Conservation (phyloP, 1,284 basidiomycete genomes). For the Trichosporon sp. region DNA sequence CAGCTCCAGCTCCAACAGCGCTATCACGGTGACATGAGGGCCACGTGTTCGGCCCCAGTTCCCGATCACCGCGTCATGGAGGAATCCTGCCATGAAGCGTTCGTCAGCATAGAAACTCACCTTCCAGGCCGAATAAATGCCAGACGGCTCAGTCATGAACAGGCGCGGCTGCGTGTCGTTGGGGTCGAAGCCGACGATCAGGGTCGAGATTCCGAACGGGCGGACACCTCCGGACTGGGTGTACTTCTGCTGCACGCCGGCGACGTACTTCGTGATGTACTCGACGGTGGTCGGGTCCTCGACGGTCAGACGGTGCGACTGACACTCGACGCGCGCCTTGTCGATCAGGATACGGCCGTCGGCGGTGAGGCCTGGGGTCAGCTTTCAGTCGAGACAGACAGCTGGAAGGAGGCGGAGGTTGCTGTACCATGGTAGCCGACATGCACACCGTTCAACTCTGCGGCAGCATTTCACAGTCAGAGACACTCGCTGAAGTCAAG, state of each 20-base stretch:
- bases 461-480: too few relatives aligned
- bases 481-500: too few relatives aligned
- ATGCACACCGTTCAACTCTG: too few relatives aligned
- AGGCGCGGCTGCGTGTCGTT: constrained; percentile 81
- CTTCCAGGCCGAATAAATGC: constrained; percentile 99
- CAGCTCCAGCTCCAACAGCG: background rate
- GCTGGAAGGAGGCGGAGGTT: background rate
- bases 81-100: background rate
- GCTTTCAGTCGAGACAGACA: background rate
- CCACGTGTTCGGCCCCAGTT: background rate
- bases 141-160: constrained; percentile 96
- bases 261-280: constrained; percentile 97
- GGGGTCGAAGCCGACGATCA: constrained; percentile 96
- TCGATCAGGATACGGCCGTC: constrained; percentile 98
- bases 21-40: background rate
- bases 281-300: constrained; percentile 98
- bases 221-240: constrained; percentile 98
- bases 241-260: constrained; percentile 97
- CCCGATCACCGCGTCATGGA: background rate
- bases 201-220: constrained; percentile 95
- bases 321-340: constrained; percentile 96
- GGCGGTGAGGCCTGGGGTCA: constrained; percentile 78
- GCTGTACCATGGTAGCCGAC: too few relatives aligned
- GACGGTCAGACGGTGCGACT: constrained; percentile 93
- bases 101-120: constrained; percentile 54